Evolutionary conservation across 257 asterid genomes (phyloP), one percentile per base, ranked within the genome.

Genomic region (Capsicum rhomboideum): DNA sequence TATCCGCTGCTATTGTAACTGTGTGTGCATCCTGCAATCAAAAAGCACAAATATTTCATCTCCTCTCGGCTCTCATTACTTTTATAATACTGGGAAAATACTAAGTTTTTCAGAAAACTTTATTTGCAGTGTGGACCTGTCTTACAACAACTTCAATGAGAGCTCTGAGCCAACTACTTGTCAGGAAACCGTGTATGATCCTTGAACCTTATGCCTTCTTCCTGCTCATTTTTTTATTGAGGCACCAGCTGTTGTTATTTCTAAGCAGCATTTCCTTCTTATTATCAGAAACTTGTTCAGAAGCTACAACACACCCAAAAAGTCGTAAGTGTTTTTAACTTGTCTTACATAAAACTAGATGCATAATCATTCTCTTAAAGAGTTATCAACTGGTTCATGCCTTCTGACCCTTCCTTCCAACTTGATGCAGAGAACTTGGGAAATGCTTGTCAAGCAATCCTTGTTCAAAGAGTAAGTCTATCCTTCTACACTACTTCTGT

Each of bases 231-330:
- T 72, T 44, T 21, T 44, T n/a, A n/a, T 44, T 16, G 0, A 11
- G 0, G 79, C 21, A 71, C 29, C 6, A 3, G 20, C 8, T 44
- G 56, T 72, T 42, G 12, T 72, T 14, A 42, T 56, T 46, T 50
- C 42, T 18, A 52, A 6, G 56, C 56, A 11, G 18, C 21, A 37
- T 18, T 86, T 50, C 20, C 53, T 66, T 84, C 18, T 66, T 34
- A 40, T 66, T 26, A 54, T 72, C 94, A 92, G 97, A 82, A 92
- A 92, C 88, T 86, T 92, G 88, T 92, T 88, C 89, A 89, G 89
- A 89, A 88, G 92, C 91, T 89, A 68, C 77, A 85, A 67, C 9
- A 83, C 79, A 18, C 46, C 58, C 67, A 88, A 87, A 12, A 78
- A 74, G 0, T 44, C 8, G 96, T 92, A 84, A 91, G 92, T 44